These are phyloP conservation scores for Ormosia semicastrata DNA, from an alignment of 306 rosid genomes.

Conservation along the genomic window DNA sequence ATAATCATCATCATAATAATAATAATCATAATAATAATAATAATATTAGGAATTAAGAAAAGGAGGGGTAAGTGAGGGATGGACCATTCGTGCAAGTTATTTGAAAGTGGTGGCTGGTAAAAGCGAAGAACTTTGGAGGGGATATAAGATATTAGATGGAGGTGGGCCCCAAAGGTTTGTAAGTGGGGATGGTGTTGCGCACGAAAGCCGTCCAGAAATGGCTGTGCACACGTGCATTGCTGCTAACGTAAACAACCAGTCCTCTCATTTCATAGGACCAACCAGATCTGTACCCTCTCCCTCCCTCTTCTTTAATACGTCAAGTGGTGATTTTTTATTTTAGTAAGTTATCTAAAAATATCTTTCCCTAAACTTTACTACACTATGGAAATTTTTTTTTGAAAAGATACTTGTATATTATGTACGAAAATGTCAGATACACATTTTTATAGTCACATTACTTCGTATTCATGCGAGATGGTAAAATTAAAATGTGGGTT, in stretches of 20 bases:
- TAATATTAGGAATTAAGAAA: neutral
- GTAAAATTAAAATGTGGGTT: too few species aligned
- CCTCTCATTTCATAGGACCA: slow-evolving; percentile 17
- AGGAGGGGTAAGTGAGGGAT: neutral
- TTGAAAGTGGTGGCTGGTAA: slow-evolving; percentile 34
- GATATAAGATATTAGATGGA: neutral
- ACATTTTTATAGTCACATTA: too few species aligned
- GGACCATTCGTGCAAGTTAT: slow-evolving; percentile 47
- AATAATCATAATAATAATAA: neutral
- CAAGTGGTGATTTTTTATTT: too few species aligned
- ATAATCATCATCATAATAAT: neutral
- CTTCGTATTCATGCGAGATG: too few species aligned
- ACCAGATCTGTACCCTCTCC: neutral
- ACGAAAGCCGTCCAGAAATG: slow-evolving; percentile 46
- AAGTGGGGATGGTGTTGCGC: slow-evolving; percentile 31
- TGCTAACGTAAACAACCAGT: slow-evolving; percentile 16
- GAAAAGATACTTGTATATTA: too few species aligned
- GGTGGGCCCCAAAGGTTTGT: slow-evolving; percentile 26
- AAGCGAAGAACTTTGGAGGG: neutral
- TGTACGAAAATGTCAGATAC: too few species aligned
- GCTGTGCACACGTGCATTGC: slow-evolving; percentile 67
- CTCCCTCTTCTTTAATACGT: neutral
- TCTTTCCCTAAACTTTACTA: too few species aligned
- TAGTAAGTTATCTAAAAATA: too few species aligned
- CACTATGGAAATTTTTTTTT: too few species aligned